A percentile compares a stretch with the other conserved stretches of the same genome.
These are phyloP conservation scores for Sporisorium sorghi DNA, from an alignment of 1,284 basidiomycete species.

Conservation along the genomic window DNA sequence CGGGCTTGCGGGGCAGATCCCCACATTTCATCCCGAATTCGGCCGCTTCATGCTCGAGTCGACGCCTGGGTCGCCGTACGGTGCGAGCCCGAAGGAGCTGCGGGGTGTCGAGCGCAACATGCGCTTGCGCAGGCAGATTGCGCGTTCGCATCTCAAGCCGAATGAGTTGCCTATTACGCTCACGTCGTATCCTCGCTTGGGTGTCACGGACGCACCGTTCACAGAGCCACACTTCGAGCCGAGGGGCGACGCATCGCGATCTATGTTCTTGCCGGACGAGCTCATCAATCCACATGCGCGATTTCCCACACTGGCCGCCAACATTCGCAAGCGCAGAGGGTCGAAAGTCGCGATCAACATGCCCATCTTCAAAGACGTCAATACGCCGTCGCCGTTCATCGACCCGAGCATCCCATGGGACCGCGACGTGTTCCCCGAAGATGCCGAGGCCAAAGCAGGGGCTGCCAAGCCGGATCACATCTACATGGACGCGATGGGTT, in stretches of 20 bases:
- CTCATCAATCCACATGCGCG: slow-evolving; percentile 96
- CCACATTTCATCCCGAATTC: slow-evolving; percentile 98
- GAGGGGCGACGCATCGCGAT: slow-evolving; percentile 83
- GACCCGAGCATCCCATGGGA: slow-evolving; percentile 90
- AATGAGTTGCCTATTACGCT: slow-evolving; percentile 93
- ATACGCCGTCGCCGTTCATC: slow-evolving; percentile 87
- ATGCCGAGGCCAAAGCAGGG: slow-evolving; percentile 83
- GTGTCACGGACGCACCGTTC: slow-evolving; percentile 81
- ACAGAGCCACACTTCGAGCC: slow-evolving; percentile 89
- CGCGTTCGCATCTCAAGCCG: slow-evolving; percentile 82
- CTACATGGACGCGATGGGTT: slow-evolving; percentile 99
- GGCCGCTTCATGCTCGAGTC: slow-evolving; percentile 99
- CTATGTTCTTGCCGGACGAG: slow-evolving; percentile 92
- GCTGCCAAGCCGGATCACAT: slow-evolving; percentile 90
- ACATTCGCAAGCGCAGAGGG: slow-evolving; percentile 88
- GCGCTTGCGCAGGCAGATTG: slow-evolving; percentile 84
- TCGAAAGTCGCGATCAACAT: slow-evolving; percentile 96
- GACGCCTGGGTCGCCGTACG: slow-evolving; percentile 94
- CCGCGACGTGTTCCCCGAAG: slow-evolving; percentile 81
- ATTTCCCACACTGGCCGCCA: slow-evolving; percentile 97
- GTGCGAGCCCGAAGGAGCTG: slow-evolving; percentile 84
- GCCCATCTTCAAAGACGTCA: slow-evolving; percentile 88
- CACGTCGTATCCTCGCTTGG: slow-evolving; percentile 94
- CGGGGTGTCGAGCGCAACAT: slow-evolving; percentile 93
- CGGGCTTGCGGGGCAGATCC: slow-evolving; percentile 76